These are phyloP conservation scores for Canariomyces notabilis DNA, from an alignment of 2,329 filamentous ascomycete species.

Conservation along the genomic window DNA sequence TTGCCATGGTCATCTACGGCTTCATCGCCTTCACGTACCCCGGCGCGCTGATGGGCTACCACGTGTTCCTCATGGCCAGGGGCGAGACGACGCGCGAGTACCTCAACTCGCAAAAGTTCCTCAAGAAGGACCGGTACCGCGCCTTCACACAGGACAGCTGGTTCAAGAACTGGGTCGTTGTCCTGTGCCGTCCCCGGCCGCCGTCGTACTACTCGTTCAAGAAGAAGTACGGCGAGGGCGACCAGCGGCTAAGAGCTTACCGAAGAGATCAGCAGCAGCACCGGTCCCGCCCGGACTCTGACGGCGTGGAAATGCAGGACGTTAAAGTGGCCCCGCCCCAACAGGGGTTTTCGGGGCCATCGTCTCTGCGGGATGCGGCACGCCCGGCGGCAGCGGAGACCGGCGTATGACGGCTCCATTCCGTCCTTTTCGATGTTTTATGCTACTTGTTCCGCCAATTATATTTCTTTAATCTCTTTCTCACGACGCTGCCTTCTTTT, in stretches of 20 bases:
- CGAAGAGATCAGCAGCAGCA: constrained; percentile 34
- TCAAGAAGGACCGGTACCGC: constrained; percentile 83
- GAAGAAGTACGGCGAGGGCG: constrained; percentile 66
- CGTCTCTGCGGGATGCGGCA: constrained; percentile 34
- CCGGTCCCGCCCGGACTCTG: too few relatives aligned
- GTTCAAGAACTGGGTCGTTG: constrained; percentile 72
- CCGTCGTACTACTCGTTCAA: constrained; percentile 92
- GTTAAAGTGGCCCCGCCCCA: constrained; percentile 41
- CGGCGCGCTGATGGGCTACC: constrained; percentile 76
- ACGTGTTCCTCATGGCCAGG: constrained; percentile 82
- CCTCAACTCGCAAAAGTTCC: constrained; percentile 91
- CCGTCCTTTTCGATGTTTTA: too few relatives aligned
- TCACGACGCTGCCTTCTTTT: not conserved
- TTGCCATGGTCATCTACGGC: constrained; percentile 84
- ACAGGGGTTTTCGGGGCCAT: constrained; percentile 52
- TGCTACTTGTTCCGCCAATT: too few relatives aligned
- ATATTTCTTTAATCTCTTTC: not conserved
- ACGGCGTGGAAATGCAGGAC: constrained; percentile 68
- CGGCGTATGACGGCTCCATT: not conserved
- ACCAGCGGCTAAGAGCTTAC: constrained; percentile 67
- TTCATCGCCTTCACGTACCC: constrained; percentile 74
- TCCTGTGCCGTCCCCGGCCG: constrained; percentile 75
- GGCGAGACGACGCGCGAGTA: constrained; percentile 96
- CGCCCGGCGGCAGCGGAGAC: not conserved
- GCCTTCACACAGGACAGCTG: constrained; percentile 78